A percentile compares a stretch with the other conserved stretches of the same genome.
Conservation (phyloP, 192 early-diverging fungal genomes). For the Backusella liffmaniae region DNA sequence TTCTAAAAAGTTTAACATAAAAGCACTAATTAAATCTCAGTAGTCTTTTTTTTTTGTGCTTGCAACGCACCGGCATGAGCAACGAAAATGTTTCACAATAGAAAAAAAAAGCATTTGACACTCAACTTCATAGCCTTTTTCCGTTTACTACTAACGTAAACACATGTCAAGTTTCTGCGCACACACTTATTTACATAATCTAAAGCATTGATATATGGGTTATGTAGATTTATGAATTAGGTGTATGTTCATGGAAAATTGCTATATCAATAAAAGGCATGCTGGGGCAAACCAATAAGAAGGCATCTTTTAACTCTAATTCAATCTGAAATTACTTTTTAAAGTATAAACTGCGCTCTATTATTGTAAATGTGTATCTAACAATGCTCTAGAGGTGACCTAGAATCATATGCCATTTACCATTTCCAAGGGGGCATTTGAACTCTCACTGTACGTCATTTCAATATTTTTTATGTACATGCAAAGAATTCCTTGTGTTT, state of each 20-base stretch:
- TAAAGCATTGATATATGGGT: background rate
- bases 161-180: background rate
- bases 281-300: background rate
- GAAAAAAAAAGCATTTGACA: background rate
- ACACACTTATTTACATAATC: background rate
- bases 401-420: background rate
- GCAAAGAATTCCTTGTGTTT: background rate
- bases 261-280: background rate
- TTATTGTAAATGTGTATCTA: background rate
- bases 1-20: constrained; percentile 6
- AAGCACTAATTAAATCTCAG: constrained; percentile 9
- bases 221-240: background rate
- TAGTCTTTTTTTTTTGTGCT: background rate
- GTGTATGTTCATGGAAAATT: background rate
- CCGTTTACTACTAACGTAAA: background rate
- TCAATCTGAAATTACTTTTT: background rate
- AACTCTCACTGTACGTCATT: too few relatives aligned
- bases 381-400: background rate
- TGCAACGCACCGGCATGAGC: background rate
- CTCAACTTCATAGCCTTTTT: background rate
- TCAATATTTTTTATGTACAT: background rate
- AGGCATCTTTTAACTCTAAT: background rate
- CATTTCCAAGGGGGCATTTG: background rate
- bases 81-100: background rate
- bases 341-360: background rate